Evolutionary conservation across 2,329 filamentous ascomycete genomes (phyloP).

Genomic region (Aspergillus versicolor): DNA sequence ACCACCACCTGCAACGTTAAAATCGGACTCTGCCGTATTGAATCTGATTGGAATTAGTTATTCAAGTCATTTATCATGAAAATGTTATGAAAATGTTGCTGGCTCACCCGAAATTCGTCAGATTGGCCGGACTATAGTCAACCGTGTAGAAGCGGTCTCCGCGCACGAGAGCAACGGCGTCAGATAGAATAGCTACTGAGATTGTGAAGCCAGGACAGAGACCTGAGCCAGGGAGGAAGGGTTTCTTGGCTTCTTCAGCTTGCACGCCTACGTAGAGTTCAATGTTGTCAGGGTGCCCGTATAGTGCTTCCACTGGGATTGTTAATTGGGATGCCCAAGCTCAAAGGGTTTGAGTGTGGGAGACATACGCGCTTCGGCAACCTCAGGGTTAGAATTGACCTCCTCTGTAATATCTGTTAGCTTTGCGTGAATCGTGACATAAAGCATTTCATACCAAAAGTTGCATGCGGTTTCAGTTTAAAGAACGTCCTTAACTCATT

Average conservation of each 20-base stretch:
- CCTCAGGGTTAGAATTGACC: conserved; percentile 46
- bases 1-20: conserved; percentile 47
- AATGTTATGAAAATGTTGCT: not conserved
- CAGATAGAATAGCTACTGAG: conserved; percentile 44
- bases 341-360: conserved; percentile 9
- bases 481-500: conserved; percentile 58
- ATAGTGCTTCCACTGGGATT: conserved; percentile 41
- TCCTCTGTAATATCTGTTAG: not conserved
- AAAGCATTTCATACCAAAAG: conserved; percentile 35
- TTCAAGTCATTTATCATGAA: not conserved
- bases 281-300: conserved; percentile 52
- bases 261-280: conserved; percentile 61
- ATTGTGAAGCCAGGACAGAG: conserved; percentile 51
- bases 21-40: conserved; percentile 43
- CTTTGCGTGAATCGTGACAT: not conserved
- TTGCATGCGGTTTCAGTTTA: conserved; percentile 50
- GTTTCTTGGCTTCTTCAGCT: conserved; percentile 55
- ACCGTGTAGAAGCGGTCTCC: conserved; percentile 48
- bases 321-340: not conserved
- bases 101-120: conserved; percentile 46
- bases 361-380: conserved; percentile 32
- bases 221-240: conserved; percentile 49
- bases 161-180: conserved; percentile 48
- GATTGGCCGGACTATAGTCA: conserved; percentile 43
- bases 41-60: not conserved